Evolutionary conservation across 2,329 filamentous ascomycete species (phyloP), one percentile per base, ranked within the genome.

Genomic region (Hymenoscyphus albidus): DNA sequence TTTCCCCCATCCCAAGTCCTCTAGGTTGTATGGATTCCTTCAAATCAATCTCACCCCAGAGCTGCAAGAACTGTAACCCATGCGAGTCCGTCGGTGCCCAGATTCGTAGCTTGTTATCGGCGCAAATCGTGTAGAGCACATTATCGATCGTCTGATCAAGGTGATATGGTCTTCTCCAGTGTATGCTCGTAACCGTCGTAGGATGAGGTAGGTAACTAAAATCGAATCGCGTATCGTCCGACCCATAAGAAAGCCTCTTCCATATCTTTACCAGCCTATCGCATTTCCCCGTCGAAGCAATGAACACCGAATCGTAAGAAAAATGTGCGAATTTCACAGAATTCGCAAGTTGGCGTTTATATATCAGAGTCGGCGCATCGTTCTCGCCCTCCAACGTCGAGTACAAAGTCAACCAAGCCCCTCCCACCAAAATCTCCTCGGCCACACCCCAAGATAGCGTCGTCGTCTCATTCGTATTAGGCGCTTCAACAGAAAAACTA

Each of bases 181-280:
- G 88, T 65, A 97, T 79, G 65, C 86, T 87, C 2, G 91, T 94
- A n/a, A 99, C 87, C 0, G 88, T 79, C 32, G 85, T 82, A 0
- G 92, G 91, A 75, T 99, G 95, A n/a, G 88, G 82, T 1, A 99
- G 85, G 77, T 98, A 98, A 35, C 88, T 88, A 72, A 96, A 88
- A 72, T 98, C 94, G 77, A 98, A 98, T 64, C 90, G 85, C 48
- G 92, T 89, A 70, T 96, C 90, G 64, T 92, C 89, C 0, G 87
- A 84, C 14, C 92, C 92, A 74, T 94, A 97, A 9, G 90, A 90
- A 31, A 96, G 80, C 62, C 94, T 85, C 68, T 93, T 87, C 95
- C 96, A 99, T 71, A 98, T 85, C 78, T 99, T 98, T 70, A 96
- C 88, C 22, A 98, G 80, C 61, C 89, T 84, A 76, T 98, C 95